Evolutionary conservation across 2,329 filamentous ascomycete species (phyloP).

Genomic region (Akanthomyces dipterigenus): DNA sequence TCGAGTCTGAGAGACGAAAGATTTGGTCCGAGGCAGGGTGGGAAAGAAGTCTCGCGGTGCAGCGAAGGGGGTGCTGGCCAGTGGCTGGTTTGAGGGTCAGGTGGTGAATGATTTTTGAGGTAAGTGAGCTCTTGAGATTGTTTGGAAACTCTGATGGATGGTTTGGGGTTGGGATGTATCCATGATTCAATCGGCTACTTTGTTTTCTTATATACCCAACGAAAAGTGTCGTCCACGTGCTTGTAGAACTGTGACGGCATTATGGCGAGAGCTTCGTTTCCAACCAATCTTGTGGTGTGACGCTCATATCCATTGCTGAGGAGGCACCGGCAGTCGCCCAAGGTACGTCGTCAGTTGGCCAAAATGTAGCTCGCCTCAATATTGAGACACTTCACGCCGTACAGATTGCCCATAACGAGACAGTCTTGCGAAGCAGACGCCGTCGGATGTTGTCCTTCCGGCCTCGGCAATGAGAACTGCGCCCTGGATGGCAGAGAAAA

Average conservation of each 20-base stretch:
- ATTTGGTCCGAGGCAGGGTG: neutral
- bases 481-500: neutral
- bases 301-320: neutral
- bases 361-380: neutral
- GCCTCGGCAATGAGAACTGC: too few relatives aligned
- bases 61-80: too few relatives aligned
- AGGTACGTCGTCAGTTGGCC: neutral
- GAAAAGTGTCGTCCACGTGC: neutral
- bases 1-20: neutral
- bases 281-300: neutral
- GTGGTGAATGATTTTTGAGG: neutral
- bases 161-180: neutral
- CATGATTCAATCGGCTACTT: neutral
- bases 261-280: neutral
- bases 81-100: neutral
- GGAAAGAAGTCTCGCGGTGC: neutral
- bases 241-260: neutral
- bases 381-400: neutral
- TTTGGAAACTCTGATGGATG: neutral
- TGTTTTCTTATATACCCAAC: neutral
- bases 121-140: neutral
- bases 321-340: neutral
- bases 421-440: neutral
- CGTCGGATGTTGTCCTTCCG: neutral
- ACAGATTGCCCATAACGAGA: neutral